These are phyloP conservation scores for Penicillium egyptiacum DNA, from an alignment of 495 filamentous ascomycete genomes.

Conservation along the genomic window DNA sequence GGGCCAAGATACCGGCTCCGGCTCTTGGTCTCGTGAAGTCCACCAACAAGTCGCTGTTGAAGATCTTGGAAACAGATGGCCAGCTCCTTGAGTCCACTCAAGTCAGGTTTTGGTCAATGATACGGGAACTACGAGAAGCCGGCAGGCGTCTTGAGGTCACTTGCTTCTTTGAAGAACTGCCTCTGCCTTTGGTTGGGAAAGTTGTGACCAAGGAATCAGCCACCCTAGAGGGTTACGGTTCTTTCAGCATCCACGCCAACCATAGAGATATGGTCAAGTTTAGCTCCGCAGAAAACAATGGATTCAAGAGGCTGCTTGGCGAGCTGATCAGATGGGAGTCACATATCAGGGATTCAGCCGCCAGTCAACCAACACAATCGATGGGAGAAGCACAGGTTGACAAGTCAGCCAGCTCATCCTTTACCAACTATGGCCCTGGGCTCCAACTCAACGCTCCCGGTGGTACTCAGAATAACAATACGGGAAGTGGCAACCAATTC, in stretches of 20 bases:
- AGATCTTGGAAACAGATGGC: constrained; percentile 18
- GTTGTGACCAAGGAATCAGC: constrained; percentile 24
- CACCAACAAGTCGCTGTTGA: constrained; percentile 20
- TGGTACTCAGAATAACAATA: too few species aligned
- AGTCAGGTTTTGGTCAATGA: constrained; percentile 17
- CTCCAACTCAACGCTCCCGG: too few species aligned
- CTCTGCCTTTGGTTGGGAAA: constrained; percentile 1
- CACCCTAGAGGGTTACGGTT: constrained; percentile 20
- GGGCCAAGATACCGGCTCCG: constrained; percentile 23
- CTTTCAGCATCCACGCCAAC: constrained; percentile 35
- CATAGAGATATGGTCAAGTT: constrained; percentile 46
- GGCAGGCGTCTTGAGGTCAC: constrained; percentile 19
- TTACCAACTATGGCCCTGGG: too few species aligned
- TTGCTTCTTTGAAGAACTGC: constrained; percentile 31
- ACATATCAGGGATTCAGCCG: too few species aligned
- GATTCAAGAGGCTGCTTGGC: constrained; percentile 33
- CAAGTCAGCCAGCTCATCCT: too few species aligned
- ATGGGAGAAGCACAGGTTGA: too few species aligned
- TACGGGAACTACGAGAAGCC: constrained; percentile 9
- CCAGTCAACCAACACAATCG: too few species aligned
- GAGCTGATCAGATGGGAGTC: constrained; percentile 8
- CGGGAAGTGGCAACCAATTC: too few species aligned
- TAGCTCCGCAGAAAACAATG: constrained; percentile 28
- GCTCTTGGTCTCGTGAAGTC: constrained; percentile 21
- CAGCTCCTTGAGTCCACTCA: constrained; percentile 25